These are phyloP conservation scores for Paecilomyces dactylethromorphus DNA, from an alignment of 2,329 filamentous ascomycete genomes.

Conservation along the genomic window DNA sequence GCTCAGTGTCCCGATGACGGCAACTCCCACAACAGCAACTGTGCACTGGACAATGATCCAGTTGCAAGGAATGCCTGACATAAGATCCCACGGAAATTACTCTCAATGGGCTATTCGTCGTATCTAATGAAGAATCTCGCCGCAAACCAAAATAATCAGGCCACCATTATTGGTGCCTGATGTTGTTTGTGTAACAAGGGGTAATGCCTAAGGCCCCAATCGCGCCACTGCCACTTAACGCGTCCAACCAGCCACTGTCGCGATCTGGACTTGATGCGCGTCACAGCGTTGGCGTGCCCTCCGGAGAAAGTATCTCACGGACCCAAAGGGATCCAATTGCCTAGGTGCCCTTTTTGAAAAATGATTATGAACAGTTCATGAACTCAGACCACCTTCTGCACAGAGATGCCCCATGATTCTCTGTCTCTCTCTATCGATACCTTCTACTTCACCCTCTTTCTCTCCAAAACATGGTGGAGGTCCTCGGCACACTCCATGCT, in stretches of 20 bases:
- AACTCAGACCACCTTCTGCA: not conserved
- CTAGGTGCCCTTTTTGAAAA: not conserved
- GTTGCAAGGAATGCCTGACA: not conserved
- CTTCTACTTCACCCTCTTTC: constrained; percentile 5
- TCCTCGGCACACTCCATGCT: constrained; percentile 42
- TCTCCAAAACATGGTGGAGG: constrained; percentile 34
- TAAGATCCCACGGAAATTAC: not conserved
- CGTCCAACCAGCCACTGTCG: constrained; percentile 19
- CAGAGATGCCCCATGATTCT: constrained; percentile 23
- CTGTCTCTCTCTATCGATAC: constrained; percentile 6
- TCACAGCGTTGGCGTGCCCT: not conserved
- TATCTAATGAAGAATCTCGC: no score
- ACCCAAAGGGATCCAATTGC: not conserved
- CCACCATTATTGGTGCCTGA: not conserved
- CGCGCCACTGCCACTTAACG: constrained; percentile 28
- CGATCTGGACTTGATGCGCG: constrained; percentile 7
- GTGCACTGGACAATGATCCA: not conserved
- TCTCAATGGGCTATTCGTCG: no score
- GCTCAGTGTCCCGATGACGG: no score
- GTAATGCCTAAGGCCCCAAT: constrained; percentile 17
- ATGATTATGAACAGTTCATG: constrained; percentile 3
- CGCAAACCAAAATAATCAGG: not conserved
- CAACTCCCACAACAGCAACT: not conserved
- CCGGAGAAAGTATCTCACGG: not conserved
- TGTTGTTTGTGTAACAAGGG: not conserved